Conservation (phyloP, 148 eudicot genomes). For the Vaccinium vitisidaea region DNA sequence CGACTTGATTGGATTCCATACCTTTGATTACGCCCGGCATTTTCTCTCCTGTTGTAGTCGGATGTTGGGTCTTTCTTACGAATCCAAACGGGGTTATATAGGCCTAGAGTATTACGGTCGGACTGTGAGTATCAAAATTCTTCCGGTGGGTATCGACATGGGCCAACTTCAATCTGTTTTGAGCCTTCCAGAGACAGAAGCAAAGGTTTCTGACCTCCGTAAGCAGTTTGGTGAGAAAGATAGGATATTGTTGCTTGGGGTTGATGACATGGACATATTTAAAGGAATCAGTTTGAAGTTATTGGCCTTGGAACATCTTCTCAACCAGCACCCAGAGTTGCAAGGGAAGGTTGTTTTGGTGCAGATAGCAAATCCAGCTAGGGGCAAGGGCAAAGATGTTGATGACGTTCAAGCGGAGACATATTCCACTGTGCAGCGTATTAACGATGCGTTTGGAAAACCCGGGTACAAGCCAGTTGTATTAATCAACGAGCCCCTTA, state of each 20-base stretch:
- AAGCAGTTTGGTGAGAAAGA: slow-evolving; percentile 28
- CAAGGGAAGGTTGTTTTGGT: slow-evolving; percentile 50
- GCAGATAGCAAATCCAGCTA: slow-evolving; percentile 54
- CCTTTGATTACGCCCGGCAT: slow-evolving; percentile 50
- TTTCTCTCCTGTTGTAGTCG: slow-evolving; percentile 52
- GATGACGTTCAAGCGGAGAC: slow-evolving; percentile 47
- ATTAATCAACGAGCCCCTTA: slow-evolving; percentile 37
- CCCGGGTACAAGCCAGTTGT: slow-evolving; percentile 50
- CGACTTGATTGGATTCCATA: slow-evolving; percentile 51
- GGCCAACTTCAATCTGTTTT: slow-evolving; percentile 42
- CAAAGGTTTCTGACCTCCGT: slow-evolving; percentile 31
- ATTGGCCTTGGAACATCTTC: slow-evolving; percentile 48
- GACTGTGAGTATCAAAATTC: slow-evolving; percentile 48
- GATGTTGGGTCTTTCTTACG: slow-evolving; percentile 47
- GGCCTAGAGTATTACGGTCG: slow-evolving; percentile 50
- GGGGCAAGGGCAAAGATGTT: slow-evolving; percentile 48
- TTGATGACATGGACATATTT: slow-evolving; percentile 58
- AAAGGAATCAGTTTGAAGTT: slow-evolving; percentile 51
- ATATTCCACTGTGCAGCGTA: slow-evolving; percentile 33
- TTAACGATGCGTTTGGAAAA: slow-evolving; percentile 37
- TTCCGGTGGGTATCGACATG: slow-evolving; percentile 54
- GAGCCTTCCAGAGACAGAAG: slow-evolving; percentile 29
- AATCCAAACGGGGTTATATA: slow-evolving; percentile 51
- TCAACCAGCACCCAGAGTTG: slow-evolving; percentile 45
- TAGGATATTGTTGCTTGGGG: slow-evolving; percentile 41